Evolutionary conservation across 176 grass and related monocot species (phyloP), one percentile per base, ranked within the genome.

Genomic region (Aechmea fasciata): DNA sequence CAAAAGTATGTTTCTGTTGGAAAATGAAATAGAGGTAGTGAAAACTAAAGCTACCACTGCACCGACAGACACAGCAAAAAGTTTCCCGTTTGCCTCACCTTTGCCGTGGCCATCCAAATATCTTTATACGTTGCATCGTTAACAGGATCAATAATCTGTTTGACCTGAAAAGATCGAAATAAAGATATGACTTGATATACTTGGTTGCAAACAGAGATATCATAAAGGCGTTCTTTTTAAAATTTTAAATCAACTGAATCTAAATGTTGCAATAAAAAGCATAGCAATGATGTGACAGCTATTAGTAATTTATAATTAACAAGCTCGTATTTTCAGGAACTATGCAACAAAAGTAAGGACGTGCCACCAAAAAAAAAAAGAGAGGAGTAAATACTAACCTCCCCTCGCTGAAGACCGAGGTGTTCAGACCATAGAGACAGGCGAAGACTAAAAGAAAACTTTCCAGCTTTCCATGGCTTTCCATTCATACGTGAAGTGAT

Each of bases 391-490:
- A 52, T 51, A 79, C 78, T 77, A 81, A 97, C 94, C 89, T 97
- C 94, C 79, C 76, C 81, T 79, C 71, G 73, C 52, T 68, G 94
- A 83, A 97, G 83, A 74, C 94, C 94, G 81, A 97, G 89, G 79
- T 97, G 94, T 77, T 97, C 94, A 11, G 77, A 70, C 94, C 94
- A 97, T 17, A 97, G 66, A 65, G 94, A 84, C 15, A 97, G 81
- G n/a, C 94, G 89, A 29, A 97, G 50, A 67, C 94, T 90, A 72
- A 76, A 82, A 66, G 94, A 85, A 64, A 93, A 99, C 66, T 85
- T 99, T 65, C 94, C 94, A 77, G 86, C 94, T 82, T 93, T 91
- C 87, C 90, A 93, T 68, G 87, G 84, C 71, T 77, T 99, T 74
- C 89, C 94, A 84, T 99, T 84, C 94, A 99, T 99, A 90, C 76